Evolutionary conservation across 2,329 filamentous ascomycete genomes (phyloP).

Genomic region (Madurella mycetomatis): DNA sequence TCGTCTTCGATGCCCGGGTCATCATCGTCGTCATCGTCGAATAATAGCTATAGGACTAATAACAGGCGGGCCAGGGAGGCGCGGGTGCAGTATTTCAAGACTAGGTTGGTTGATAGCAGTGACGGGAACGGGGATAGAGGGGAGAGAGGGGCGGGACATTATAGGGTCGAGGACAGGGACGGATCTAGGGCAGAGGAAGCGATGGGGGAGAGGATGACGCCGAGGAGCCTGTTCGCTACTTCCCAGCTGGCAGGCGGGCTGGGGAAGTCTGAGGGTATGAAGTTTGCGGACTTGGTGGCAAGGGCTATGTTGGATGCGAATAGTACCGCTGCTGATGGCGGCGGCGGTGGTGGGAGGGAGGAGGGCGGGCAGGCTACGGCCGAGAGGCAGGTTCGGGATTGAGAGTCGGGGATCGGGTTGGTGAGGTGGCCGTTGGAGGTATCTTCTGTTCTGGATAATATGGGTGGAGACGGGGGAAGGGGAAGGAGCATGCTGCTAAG

Average conservation of each 20-base stretch:
- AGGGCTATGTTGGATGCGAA: constrained; percentile 13
- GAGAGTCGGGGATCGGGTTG: not conserved
- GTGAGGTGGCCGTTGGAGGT: not conserved
- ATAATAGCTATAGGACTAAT: too few relatives aligned
- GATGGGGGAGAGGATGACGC: not conserved
- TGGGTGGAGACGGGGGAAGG: too few relatives aligned
- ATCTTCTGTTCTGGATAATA: not conserved
- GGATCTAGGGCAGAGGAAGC: not conserved
- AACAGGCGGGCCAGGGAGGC: too few relatives aligned
- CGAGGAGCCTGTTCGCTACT: not conserved
- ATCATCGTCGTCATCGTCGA: too few relatives aligned
- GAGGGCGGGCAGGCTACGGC: not conserved
- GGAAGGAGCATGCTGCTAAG: not conserved
- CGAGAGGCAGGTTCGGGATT: not conserved
- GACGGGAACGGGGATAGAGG: constrained; percentile 29
- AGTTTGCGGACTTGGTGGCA: constrained; percentile 22
- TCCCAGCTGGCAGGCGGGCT: not conserved
- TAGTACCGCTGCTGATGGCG: not conserved
- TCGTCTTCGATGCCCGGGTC: not conserved
- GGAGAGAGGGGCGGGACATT: not conserved
- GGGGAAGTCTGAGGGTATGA: not conserved
- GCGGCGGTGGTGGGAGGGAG: not conserved
- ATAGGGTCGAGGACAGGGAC: not conserved
- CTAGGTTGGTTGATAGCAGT: constrained; percentile 10
- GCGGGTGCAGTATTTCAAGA: constrained; percentile 2